Percentiles rank a stretch among this genome's conserved stretches.
Conservation (phyloP, 805 yeast genomes). For the Spathaspora sp. region DNA sequence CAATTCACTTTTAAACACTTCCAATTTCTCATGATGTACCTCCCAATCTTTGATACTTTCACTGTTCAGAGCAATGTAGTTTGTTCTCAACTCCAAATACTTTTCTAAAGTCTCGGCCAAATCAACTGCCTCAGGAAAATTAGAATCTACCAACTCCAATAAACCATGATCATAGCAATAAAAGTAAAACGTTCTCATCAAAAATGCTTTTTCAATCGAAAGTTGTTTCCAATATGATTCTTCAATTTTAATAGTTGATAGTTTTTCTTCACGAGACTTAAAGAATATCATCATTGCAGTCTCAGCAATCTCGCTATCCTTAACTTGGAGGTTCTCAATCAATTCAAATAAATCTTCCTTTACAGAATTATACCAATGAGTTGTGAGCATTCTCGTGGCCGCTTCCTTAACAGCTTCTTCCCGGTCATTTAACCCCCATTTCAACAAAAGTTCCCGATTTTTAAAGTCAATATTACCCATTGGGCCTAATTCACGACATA, state of each 20-base stretch:
- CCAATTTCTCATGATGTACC: constrained; percentile 11
- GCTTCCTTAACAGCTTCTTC: constrained; percentile 71
- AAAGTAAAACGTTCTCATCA: constrained; percentile 63
- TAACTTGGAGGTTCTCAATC: constrained; percentile 66
- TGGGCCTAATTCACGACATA: constrained; percentile 65
- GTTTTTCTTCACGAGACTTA: constrained; percentile 57
- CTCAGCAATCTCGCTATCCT: constrained; percentile 65
- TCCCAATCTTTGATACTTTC: constrained; percentile 17
- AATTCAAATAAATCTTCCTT: constrained; percentile 70
- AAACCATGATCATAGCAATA: constrained; percentile 56
- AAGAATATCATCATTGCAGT: constrained; percentile 63
- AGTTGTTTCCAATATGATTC: constrained; percentile 65
- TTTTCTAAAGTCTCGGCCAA: constrained; percentile 57
- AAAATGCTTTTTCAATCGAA: constrained; percentile 71
- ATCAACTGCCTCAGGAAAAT: constrained; percentile 75
- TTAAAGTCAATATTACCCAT: constrained; percentile 47
- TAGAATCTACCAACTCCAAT: constrained; percentile 55
- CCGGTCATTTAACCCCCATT: constrained; percentile 87
- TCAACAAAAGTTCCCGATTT: constrained; percentile 62
- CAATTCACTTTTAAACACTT: constrained; percentile 12
- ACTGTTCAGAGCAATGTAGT: constrained; percentile 18
- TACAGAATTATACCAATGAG: constrained; percentile 66
- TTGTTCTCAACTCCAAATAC: constrained; percentile 49
- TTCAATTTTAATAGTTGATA: constrained; percentile 57
- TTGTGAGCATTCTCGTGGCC: constrained; percentile 64